Conservation (phyloP, 768 basidiomycete genomes). For the Hygrocybe punicea region DNA sequence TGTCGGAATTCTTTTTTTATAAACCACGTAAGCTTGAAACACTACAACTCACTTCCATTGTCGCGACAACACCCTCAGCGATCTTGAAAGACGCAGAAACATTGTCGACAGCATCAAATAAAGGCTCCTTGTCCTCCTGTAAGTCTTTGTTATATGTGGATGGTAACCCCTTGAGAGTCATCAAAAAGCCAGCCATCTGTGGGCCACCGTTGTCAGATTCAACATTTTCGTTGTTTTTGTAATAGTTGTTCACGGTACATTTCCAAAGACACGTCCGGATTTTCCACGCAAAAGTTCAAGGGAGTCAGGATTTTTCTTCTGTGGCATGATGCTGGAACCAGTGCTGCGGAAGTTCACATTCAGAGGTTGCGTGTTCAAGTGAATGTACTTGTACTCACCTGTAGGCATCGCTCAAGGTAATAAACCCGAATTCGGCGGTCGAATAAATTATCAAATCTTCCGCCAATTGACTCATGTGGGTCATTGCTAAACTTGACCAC, state of each 20-base stretch:
- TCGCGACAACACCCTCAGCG: slow-evolving; percentile 90
- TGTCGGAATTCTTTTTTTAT: slow-evolving; percentile 28
- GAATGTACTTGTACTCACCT: slow-evolving; percentile 53
- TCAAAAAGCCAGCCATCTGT: slow-evolving; percentile 97
- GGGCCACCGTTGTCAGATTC: slow-evolving; percentile 4
- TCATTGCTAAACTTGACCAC: slow-evolving; percentile 92
- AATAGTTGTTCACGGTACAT: slow-evolving; percentile 45
- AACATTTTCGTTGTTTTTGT: not conserved
- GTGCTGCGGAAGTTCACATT: slow-evolving; percentile 52
- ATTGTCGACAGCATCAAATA: slow-evolving; percentile 92
- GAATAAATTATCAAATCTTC: slow-evolving; percentile 98
- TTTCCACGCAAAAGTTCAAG: slow-evolving; percentile 94
- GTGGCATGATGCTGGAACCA: slow-evolving; percentile 99
- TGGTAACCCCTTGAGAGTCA: slow-evolving; percentile 95
- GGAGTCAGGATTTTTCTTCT: slow-evolving; percentile 98
- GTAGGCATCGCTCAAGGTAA: slow-evolving; percentile 95
- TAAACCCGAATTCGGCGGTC: slow-evolving; percentile 94
- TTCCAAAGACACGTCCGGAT: slow-evolving; percentile 89
- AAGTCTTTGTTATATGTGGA: slow-evolving; percentile 99
- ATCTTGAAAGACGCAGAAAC: slow-evolving; percentile 85
- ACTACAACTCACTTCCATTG: slow-evolving; percentile 62
- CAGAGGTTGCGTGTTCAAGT: not conserved
- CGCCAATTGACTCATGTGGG: slow-evolving; percentile 89
- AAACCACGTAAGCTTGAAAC: not conserved
- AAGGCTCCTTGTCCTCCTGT: slow-evolving; percentile 97